These are phyloP conservation scores for Kingdonia uniflora DNA, from an alignment of 164 flowering plant genomes.

Conservation along the genomic window DNA sequence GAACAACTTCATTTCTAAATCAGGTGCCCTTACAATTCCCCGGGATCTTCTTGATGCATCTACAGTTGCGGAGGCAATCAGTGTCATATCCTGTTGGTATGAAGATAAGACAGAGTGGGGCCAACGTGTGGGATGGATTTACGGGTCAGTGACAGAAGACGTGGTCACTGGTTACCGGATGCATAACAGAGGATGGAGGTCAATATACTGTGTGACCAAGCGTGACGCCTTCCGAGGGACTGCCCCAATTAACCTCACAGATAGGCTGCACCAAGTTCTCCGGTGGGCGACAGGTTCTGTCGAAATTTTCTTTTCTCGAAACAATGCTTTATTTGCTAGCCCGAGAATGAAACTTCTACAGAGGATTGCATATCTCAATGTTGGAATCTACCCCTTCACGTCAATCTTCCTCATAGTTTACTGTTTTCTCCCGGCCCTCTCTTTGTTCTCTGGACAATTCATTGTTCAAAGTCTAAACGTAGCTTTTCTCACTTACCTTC, in stretches of 20 bases:
- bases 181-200: slow-evolving; percentile 83
- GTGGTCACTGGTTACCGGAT: slow-evolving; percentile 78
- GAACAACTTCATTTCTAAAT: no score
- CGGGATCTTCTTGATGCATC: slow-evolving; percentile 71
- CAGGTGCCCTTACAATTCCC: slow-evolving; percentile 51
- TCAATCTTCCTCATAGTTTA: slow-evolving; percentile 71
- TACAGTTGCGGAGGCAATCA: slow-evolving; percentile 65
- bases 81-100: slow-evolving; percentile 70
- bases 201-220: slow-evolving; percentile 72
- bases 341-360: slow-evolving; percentile 52
- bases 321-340: slow-evolving; percentile 66
- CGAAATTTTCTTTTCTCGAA: slow-evolving; percentile 78
- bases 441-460: slow-evolving; percentile 75
- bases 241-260: slow-evolving; percentile 82
- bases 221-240: slow-evolving; percentile 81
- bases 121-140: slow-evolving; percentile 68
- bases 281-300: slow-evolving; percentile 91
- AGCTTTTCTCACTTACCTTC: slow-evolving; percentile 61
- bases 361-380: slow-evolving; percentile 63
- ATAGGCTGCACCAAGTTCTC: slow-evolving; percentile 85
- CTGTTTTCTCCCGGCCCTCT: slow-evolving; percentile 78
- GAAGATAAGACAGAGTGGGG: slow-evolving; percentile 94
- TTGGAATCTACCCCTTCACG: slow-evolving; percentile 76
- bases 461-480: slow-evolving; percentile 53
- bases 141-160: slow-evolving; percentile 83